Evolutionary conservation across 1,284 basidiomycete species (phyloP).

Genomic region (Rhodotorula sp.): DNA sequence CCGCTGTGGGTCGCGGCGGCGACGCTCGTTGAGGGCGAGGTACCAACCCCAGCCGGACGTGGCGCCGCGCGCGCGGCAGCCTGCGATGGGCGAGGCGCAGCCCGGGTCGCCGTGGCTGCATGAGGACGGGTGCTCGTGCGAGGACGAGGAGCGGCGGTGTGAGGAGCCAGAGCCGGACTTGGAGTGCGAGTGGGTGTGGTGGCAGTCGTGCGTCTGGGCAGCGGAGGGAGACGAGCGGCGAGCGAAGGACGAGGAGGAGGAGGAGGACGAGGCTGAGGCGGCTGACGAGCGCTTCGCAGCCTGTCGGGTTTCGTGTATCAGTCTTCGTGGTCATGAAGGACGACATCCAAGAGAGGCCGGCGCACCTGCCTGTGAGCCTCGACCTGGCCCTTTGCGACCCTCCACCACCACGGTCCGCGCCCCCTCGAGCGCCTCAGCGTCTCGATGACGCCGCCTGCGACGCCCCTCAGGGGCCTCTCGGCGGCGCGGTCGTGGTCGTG

Average conservation of each 20-base stretch:
- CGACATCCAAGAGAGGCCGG: background rate
- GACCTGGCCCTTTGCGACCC: background rate
- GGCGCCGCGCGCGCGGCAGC: background rate
- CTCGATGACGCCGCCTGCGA: background rate
- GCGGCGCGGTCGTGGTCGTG: background rate
- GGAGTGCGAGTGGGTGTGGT: background rate
- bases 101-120: slow-evolving; percentile 57
- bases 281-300: no score
- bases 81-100: slow-evolving; percentile 44
- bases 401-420: background rate
- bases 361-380: background rate
- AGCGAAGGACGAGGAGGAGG: background rate
- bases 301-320: no score
- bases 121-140: slow-evolving; percentile 43
- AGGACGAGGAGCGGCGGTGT: slow-evolving; percentile 47
- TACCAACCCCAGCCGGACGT: slow-evolving; percentile 13
- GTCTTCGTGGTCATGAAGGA: background rate
- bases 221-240: background rate
- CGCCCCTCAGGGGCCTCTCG: background rate
- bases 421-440: background rate
- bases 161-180: slow-evolving; percentile 49
- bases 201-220: background rate
- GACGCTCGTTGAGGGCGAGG: slow-evolving; percentile 21
- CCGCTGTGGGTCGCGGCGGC: slow-evolving; percentile 8
- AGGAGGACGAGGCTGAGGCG: no score